Evolutionary conservation across 768 basidiomycete genomes (phyloP), one percentile per base, ranked within the genome.

Genomic region (Asterophora parasitica): DNA sequence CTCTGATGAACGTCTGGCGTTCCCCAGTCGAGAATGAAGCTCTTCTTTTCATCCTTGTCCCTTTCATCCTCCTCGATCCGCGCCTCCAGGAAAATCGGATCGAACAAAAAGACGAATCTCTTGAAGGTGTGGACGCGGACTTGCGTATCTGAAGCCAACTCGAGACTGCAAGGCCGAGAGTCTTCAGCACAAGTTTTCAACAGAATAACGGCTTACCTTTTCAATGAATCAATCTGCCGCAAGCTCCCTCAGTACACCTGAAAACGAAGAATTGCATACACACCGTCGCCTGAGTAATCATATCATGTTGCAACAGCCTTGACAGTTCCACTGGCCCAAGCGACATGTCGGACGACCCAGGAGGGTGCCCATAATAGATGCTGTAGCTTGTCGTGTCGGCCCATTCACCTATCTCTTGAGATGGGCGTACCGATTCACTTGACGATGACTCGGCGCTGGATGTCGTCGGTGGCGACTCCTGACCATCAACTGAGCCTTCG

Each of bases 21-120:
- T 15, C 76, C 74, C 79, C 81, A 84, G 51, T 81, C 79, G 34
- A 83, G 65, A 19, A 82, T 50, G 52, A 76, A 72, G 4, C 76
- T 71, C 54, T 23, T 23, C 42, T 55, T 38, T 47, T 52, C 1
- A 30, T 33, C 11, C 23, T 27, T n/a, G n/a, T 23, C 6, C 42
- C 52, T 38, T 47, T 52, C 1, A 30, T 33, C 11, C 23, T 27
- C 41, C 17, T 56, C 60, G 3, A 56, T 56, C 7, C 68, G 63
- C 1, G 65, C 70, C 42, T 84, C 82, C 33, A 82, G 65, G 19
- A 78, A 65, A 27, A 82, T 64, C 0, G 83, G 83, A 48, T 80
- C 76, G 41, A 77, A 72, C 7, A 82, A 33, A 50, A 82, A 83
- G 0, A 73, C 78, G 53, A 74, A 58, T 7, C 69, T 51, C 2